Conservation (phyloP, 352 stramenopile genomes). For the Thalassiosira allenii region DNA sequence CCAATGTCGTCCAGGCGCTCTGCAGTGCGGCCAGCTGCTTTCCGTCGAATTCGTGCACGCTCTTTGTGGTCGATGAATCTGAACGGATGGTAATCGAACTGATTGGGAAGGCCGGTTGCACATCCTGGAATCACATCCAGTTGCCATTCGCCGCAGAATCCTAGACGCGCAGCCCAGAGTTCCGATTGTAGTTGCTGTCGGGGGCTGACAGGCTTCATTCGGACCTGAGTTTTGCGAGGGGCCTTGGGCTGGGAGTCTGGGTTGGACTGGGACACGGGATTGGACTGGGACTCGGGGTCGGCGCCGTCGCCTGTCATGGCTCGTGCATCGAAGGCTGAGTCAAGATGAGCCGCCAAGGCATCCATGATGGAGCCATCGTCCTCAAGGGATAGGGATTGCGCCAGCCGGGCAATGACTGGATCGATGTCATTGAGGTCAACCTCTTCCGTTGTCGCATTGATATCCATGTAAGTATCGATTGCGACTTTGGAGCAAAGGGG, state of each 20-base stretch:
- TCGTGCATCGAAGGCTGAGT: not conserved
- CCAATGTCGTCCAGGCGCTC: not conserved
- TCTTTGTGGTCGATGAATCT: slow-evolving; percentile 31
- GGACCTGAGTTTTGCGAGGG: no score
- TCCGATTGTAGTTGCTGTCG: slow-evolving; percentile 32
- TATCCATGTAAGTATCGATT: no score
- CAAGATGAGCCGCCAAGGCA: no score
- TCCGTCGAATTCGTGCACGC: slow-evolving; percentile 5
- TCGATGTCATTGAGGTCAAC: no score
- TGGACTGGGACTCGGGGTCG: no score
- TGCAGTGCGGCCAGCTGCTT: not conserved
- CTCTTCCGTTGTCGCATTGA: no score
- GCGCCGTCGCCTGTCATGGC: not conserved
- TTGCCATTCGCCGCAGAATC: slow-evolving; percentile 10
- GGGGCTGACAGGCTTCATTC: not conserved
- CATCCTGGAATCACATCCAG: not conserved
- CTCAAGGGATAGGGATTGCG: no score
- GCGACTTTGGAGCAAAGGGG: no score
- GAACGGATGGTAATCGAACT: slow-evolving; percentile 30
- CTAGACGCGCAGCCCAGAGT: slow-evolving; percentile 30
- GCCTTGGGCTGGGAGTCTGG: no score
- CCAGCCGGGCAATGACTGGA: no score
- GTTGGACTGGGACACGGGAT: no score
- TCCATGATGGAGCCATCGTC: no score
- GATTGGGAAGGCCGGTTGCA: slow-evolving; percentile 5